Evolutionary conservation across 2,329 filamentous ascomycete species (phyloP).

Genomic region (Fusarium graminum): DNA sequence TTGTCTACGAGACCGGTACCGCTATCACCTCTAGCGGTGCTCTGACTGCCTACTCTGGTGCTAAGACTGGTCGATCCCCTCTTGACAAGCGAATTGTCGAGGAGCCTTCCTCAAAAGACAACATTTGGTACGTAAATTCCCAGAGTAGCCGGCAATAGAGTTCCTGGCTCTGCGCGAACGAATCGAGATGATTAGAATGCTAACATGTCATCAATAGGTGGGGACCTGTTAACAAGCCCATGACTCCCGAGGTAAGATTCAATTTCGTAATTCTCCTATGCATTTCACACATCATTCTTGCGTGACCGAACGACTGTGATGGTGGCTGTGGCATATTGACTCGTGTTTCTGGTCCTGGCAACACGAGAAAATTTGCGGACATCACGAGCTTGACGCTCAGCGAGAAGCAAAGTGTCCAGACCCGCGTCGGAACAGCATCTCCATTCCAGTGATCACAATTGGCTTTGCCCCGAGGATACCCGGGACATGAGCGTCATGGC

Average conservation of each 20-base stretch:
- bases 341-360: conserved; percentile 13
- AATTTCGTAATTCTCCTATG: conserved; percentile 23
- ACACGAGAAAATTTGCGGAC: conserved; percentile 26
- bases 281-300: conserved; percentile 9
- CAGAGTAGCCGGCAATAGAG: conserved; percentile 26
- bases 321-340: conserved; percentile 18
- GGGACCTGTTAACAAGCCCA: conserved; percentile 99
- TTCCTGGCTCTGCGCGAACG: conserved; percentile 24
- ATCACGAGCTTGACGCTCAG: conserved; percentile 37
- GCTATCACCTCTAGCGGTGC: conserved; percentile 97
- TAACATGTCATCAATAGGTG: conserved; percentile 66
- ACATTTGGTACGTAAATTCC: conserved; percentile 77
- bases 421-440: conserved; percentile 32
- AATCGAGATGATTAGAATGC: conserved; percentile 41
- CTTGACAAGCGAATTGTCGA: conserved; percentile 98
- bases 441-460: conserved; percentile 45
- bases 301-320: conserved; percentile 14
- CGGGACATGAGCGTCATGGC: conserved; percentile 43
- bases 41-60: conserved; percentile 95
- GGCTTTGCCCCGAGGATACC: conserved; percentile 48
- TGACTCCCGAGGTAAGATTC: conserved; percentile 85
- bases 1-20: conserved; percentile 96
- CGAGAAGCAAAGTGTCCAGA: conserved; percentile 28
- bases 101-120: conserved; percentile 87
- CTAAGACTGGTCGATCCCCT: conserved; percentile 97